Conservation (phyloP, 2,329 filamentous ascomycete genomes). For the Lachnellula hyalina region DNA sequence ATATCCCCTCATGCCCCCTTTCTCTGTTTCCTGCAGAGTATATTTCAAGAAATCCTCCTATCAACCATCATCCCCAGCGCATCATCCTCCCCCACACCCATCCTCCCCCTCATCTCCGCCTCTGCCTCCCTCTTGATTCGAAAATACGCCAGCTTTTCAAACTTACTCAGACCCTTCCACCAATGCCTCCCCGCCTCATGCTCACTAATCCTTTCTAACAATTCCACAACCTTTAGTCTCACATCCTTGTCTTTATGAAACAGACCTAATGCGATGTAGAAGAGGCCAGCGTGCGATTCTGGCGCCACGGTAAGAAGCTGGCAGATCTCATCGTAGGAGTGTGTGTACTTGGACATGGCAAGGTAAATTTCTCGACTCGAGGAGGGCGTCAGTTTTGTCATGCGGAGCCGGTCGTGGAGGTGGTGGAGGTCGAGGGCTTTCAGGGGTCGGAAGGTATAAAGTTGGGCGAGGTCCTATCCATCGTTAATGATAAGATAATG, state of each 20-base stretch:
- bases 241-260: constrained; percentile 86
- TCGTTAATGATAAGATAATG: constrained; percentile 31
- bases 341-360: constrained; percentile 68
- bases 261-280: constrained; percentile 83
- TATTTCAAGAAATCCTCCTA: constrained; percentile 44
- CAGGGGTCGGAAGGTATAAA: constrained; percentile 61
- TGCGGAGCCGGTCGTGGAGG: constrained; percentile 84
- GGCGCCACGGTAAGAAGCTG: constrained; percentile 77
- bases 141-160: constrained; percentile 81
- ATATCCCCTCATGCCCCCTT: neutral
- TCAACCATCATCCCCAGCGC: constrained; percentile 34
- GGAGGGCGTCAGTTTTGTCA: constrained; percentile 68
- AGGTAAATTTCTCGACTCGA: constrained; percentile 83
- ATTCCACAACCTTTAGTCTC: constrained; percentile 66
- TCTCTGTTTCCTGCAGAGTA: neutral
- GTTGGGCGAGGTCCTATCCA: constrained; percentile 56
- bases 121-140: constrained; percentile 67
- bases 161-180: constrained; percentile 80
- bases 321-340: constrained; percentile 79
- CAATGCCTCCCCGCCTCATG: constrained; percentile 93
- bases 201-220: constrained; percentile 75
- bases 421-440: constrained; percentile 85
- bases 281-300: constrained; percentile 80
- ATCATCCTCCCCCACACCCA: constrained; percentile 18
- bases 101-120: constrained; percentile 38